These are phyloP conservation scores for Eimeria sp. DNA, from an alignment of 169 alveolate genomes.

Conservation along the genomic window DNA sequence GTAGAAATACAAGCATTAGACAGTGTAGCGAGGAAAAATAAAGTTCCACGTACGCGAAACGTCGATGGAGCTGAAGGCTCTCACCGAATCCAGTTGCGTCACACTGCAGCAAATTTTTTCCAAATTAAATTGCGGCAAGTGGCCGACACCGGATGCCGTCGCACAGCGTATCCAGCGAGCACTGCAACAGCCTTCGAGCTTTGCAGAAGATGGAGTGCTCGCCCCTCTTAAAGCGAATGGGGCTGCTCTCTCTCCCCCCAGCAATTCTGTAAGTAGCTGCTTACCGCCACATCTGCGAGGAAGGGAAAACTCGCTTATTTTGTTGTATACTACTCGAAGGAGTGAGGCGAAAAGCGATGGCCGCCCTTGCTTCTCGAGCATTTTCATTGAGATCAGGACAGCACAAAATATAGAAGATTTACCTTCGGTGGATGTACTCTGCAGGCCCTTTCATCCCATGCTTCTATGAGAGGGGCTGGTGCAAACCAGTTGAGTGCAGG, in stretches of 20 bases:
- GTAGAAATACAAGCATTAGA: background rate
- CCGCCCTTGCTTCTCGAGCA: background rate
- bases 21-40: background rate
- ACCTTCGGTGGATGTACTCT: background rate
- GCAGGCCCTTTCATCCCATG: conserved; percentile 20
- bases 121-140: conserved; percentile 61
- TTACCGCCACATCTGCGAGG: background rate
- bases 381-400: background rate
- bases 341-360: background rate
- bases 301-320: background rate
- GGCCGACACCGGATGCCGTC: conserved; percentile 72
- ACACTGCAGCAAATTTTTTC: conserved; percentile 67
- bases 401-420: background rate
- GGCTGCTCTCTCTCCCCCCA: conserved; percentile 13
- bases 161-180: conserved; percentile 62
- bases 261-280: background rate
- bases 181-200: conserved; percentile 47
- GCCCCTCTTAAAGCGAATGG: conserved; percentile 10
- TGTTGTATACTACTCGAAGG: background rate
- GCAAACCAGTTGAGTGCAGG: background rate
- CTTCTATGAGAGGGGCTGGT: background rate
- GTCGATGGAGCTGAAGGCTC: background rate
- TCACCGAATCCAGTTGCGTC: background rate
- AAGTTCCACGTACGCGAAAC: background rate
- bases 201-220: conserved; percentile 44